These are phyloP conservation scores for Hypoxylon sp. DNA, from an alignment of 2,329 filamentous ascomycete genomes.

Conservation along the genomic window DNA sequence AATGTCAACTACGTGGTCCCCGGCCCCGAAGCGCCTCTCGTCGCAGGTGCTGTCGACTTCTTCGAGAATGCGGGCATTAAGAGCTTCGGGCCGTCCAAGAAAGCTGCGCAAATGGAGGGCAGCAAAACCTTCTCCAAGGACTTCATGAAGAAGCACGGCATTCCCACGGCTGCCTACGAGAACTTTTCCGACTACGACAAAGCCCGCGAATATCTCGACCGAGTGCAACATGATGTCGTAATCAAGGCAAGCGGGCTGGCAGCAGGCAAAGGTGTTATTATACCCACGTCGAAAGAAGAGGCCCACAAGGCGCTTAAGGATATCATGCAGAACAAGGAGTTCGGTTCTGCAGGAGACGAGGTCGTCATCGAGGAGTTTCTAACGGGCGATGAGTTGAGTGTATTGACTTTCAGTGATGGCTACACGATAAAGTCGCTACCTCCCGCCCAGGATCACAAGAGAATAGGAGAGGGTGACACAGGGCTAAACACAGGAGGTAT, in stretches of 20 bases:
- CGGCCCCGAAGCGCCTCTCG: slow-evolving; percentile 93
- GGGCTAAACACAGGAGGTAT: slow-evolving; percentile 97
- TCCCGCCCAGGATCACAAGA: slow-evolving; percentile 96
- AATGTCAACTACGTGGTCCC: slow-evolving; percentile 87
- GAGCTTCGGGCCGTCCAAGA: slow-evolving; percentile 88
- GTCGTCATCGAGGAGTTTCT: slow-evolving; percentile 97
- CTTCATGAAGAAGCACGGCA: slow-evolving; percentile 92
- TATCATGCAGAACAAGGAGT: slow-evolving; percentile 91
- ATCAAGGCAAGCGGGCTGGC: slow-evolving; percentile 96
- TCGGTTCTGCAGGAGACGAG: slow-evolving; percentile 87
- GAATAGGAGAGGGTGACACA: slow-evolving; percentile 88
- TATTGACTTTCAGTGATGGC: slow-evolving; percentile 93
- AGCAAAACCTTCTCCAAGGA: slow-evolving; percentile 98
- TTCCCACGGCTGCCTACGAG: slow-evolving; percentile 91
- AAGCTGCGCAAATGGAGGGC: slow-evolving; percentile 91
- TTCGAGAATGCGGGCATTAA: slow-evolving; percentile 82
- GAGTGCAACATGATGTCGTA: slow-evolving; percentile 80
- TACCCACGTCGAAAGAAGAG: slow-evolving; percentile 85
- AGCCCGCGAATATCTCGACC: slow-evolving; percentile 81
- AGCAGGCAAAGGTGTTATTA: slow-evolving; percentile 95
- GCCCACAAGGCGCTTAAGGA: slow-evolving; percentile 85
- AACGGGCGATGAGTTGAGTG: slow-evolving; percentile 90
- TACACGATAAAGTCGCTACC: slow-evolving; percentile 86
- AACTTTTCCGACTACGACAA: slow-evolving; percentile 86
- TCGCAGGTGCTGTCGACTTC: slow-evolving; percentile 88